Conservation (phyloP, 768 basidiomycete species). For the Collybia sp. region DNA sequence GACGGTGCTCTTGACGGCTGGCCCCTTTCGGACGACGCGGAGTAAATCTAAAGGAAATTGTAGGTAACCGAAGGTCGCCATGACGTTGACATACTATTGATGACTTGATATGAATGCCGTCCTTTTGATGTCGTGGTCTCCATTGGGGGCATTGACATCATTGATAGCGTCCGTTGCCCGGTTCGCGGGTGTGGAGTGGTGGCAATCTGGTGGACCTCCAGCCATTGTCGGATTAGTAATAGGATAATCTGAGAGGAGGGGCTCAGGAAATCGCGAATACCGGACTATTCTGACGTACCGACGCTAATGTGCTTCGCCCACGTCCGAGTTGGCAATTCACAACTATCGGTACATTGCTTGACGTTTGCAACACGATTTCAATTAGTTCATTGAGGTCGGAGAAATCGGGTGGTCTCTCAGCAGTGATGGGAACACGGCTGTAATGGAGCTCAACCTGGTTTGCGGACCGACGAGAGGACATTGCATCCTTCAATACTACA, state of each 20-base stretch:
- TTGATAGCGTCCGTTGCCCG: constrained; percentile 24
- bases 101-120: constrained; percentile 76
- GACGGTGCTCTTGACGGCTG: constrained; percentile 79
- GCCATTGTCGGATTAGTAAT: constrained; percentile 81
- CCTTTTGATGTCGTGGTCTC: constrained; percentile 19
- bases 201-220: constrained; percentile 39
- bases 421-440: constrained; percentile 87
- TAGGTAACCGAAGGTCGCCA: constrained; percentile 1
- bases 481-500: constrained; percentile 82
- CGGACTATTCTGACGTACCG: constrained; percentile 39
- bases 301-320: constrained; percentile 88
- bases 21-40: constrained; percentile 82
- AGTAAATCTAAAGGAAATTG: constrained; percentile 53
- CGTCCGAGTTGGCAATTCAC: constrained; percentile 95
- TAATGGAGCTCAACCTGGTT: constrained; percentile 69
- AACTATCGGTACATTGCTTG: constrained; percentile 74
- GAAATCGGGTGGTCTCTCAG: constrained; percentile 78
- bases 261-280: neutral
- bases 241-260: constrained; percentile 57
- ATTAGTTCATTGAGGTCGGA: constrained; percentile 73
- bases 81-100: constrained; percentile 67
- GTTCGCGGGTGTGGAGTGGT: constrained; percentile 32
- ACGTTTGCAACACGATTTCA: constrained; percentile 68
- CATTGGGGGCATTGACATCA: constrained; percentile 28
- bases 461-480: constrained; percentile 50